Conservation (phyloP, 2,329 filamentous ascomycete genomes). For the Fusarium kyushuense region DNA sequence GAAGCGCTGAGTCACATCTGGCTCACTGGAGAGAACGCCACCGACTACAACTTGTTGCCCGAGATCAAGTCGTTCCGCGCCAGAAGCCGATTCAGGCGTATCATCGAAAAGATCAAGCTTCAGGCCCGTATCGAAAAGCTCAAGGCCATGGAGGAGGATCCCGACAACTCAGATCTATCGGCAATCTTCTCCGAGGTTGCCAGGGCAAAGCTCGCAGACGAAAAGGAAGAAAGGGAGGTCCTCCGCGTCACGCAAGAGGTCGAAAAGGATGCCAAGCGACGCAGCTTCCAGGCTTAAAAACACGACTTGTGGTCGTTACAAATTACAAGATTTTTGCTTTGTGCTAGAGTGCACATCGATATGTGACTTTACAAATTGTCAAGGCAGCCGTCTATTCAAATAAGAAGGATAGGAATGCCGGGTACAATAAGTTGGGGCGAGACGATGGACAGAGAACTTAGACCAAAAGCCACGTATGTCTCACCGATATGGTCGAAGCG, state of each 20-base stretch:
- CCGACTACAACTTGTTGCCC: constrained; percentile 95
- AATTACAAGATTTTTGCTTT: neutral
- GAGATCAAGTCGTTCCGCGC: constrained; percentile 96
- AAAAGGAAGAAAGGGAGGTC: constrained; percentile 80
- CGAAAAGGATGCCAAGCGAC: constrained; percentile 61
- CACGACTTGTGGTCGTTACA: neutral
- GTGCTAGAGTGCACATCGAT: neutral
- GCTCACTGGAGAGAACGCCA: constrained; percentile 91
- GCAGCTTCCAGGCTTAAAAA: constrained; percentile 44
- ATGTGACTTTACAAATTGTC: neutral
- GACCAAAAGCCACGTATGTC: constrained; percentile 7
- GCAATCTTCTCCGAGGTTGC: constrained; percentile 90
- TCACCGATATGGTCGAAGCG: constrained; percentile 25
- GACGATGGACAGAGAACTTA: constrained; percentile 2
- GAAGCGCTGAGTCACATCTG: constrained; percentile 85
- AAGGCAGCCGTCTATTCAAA: neutral
- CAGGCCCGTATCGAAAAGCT: constrained; percentile 95
- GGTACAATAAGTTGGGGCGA: constrained; percentile 6
- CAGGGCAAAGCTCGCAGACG: constrained; percentile 87
- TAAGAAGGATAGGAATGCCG: constrained; percentile 1
- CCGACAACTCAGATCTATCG: constrained; percentile 74
- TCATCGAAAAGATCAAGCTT: constrained; percentile 96
- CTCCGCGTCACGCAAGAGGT: constrained; percentile 73
- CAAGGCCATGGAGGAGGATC: constrained; percentile 90
- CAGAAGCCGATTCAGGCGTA: constrained; percentile 88